Percentiles rank a stretch among this genome's conserved stretches.
phyloP scores from a whole-genome alignment of 345 rosid species.

The Aurinia saxatilis region DNA sequence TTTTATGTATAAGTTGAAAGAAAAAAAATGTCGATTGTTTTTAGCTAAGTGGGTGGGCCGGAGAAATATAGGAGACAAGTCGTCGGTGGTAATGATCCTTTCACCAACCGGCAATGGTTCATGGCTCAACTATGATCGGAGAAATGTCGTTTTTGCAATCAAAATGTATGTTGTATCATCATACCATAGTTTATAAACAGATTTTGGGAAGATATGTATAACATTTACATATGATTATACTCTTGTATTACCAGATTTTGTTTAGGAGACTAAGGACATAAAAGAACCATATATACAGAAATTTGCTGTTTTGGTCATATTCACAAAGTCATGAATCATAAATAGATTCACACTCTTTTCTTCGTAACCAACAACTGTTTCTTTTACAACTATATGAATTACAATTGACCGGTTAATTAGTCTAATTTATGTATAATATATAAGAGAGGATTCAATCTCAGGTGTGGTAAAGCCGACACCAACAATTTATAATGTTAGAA shows the following conservation, averaged over 20 bases:
- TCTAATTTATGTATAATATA: too few relatives aligned
- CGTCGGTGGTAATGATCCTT: slow-evolving; percentile 32
- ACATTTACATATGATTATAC: not conserved
- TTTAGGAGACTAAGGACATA: not conserved
- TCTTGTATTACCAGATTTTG: not conserved
- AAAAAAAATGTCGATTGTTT: not conserved
- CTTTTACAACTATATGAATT: not conserved
- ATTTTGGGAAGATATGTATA: not conserved
- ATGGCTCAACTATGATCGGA: slow-evolving; percentile 17
- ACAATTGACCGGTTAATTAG: too few relatives aligned
- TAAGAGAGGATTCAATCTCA: too few relatives aligned
- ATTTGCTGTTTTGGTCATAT: not conserved
- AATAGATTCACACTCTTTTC: not conserved
- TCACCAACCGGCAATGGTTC: slow-evolving; percentile 36
- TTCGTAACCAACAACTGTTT: not conserved
- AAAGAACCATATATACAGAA: not conserved
- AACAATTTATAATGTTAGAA: too few relatives aligned
- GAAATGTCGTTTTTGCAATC: slow-evolving; percentile 7
- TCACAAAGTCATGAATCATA: not conserved
- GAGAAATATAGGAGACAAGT: slow-evolving; percentile 23
- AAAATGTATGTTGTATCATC: not conserved
- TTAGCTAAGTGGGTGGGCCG: slow-evolving; percentile 20
- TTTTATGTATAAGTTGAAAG: not conserved
- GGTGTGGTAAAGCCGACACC: too few relatives aligned
- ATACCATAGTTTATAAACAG: not conserved